A percentile compares a stretch with the other conserved stretches of the same genome.
Evolutionary conservation across 192 early-diverging fungal genomes (phyloP).

Genomic region (Coemansia sp.): DNA sequence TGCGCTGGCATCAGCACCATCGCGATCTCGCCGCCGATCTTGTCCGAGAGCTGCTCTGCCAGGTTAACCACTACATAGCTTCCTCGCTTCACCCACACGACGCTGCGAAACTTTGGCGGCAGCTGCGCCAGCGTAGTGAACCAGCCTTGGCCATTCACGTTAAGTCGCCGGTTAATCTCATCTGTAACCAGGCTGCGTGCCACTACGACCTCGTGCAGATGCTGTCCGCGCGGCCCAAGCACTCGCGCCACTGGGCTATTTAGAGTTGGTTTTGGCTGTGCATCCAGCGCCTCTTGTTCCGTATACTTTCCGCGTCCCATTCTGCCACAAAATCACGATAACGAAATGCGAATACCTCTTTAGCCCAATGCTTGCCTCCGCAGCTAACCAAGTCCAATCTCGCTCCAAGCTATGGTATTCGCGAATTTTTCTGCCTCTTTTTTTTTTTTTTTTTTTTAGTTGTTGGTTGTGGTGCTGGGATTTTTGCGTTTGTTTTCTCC

Average conservation of each 20-base stretch:
- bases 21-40: slow-evolving; percentile 75
- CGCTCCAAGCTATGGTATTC: too few relatives aligned
- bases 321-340: not conserved
- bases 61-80: slow-evolving; percentile 61
- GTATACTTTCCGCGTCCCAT: slow-evolving; percentile 53
- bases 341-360: not conserved
- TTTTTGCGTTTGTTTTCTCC: too few relatives aligned
- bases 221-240: slow-evolving; percentile 67
- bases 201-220: slow-evolving; percentile 68
- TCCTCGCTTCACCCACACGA: slow-evolving; percentile 84
- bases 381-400: too few relatives aligned
- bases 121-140: slow-evolving; percentile 64
- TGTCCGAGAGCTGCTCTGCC: slow-evolving; percentile 58
- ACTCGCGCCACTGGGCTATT: slow-evolving; percentile 57
- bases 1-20: slow-evolving; percentile 73
- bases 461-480: too few relatives aligned
- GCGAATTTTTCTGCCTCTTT: too few relatives aligned
- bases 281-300: slow-evolving; percentile 41
- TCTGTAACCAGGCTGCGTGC: slow-evolving; percentile 26
- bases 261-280: slow-evolving; percentile 31
- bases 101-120: slow-evolving; percentile 74
- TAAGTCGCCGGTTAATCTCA: slow-evolving; percentile 32
- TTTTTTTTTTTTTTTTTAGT: too few relatives aligned
- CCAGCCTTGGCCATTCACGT: slow-evolving; percentile 41
- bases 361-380: too few relatives aligned